Evolutionary conservation across 2,329 filamentous ascomycete genomes (phyloP).

Genomic region (Apiospora saccharicola): DNA sequence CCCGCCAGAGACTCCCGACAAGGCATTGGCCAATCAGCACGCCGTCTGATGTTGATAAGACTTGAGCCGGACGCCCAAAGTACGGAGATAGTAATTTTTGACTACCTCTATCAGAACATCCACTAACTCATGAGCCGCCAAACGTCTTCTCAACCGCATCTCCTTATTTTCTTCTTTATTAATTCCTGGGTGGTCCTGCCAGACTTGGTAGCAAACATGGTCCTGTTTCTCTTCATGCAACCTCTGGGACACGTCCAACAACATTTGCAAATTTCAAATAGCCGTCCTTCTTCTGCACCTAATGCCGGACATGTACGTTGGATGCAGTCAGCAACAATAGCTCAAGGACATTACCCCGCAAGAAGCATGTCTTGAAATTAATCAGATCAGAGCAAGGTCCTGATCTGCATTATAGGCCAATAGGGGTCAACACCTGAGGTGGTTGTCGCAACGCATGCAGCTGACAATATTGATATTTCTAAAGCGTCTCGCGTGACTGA

Average conservation of each 20-base stretch:
- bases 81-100: conserved; percentile 8
- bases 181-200: neutral
- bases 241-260: neutral
- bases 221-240: neutral
- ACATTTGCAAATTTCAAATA: neutral
- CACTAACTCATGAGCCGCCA: conserved; percentile 15
- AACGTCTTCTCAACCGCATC: neutral
- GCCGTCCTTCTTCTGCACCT: neutral
- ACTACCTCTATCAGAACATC: neutral
- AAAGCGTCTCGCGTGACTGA: neutral
- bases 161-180: neutral
- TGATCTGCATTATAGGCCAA: conserved; percentile 8
- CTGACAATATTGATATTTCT: neutral
- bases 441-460: neutral
- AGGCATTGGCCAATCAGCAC: conserved; percentile 9
- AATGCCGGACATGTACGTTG: neutral
- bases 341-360: conserved; percentile 8
- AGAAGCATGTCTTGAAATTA: neutral
- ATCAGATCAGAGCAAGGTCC: conserved; percentile 18
- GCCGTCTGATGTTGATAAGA: neutral
- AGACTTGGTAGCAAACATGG: neutral
- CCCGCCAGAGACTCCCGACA: neutral
- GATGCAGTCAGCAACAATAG: neutral
- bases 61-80: neutral
- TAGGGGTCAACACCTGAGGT: neutral